These are phyloP conservation scores for Linderina pennispora DNA, from an alignment of 192 early-diverging fungal genomes.

Conservation along the genomic window DNA sequence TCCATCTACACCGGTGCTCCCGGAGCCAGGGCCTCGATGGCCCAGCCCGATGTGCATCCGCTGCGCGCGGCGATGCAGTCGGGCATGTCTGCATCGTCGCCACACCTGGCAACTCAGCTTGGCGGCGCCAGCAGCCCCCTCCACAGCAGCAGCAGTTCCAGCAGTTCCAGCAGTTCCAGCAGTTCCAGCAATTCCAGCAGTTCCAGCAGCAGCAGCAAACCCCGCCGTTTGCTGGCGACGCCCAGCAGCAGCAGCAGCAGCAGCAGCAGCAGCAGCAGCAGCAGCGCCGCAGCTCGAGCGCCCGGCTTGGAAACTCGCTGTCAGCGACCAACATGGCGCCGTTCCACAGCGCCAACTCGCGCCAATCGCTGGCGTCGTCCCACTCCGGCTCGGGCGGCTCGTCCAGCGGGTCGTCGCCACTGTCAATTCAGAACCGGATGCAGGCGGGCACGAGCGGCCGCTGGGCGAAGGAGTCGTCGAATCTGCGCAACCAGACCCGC, in stretches of 20 bases:
- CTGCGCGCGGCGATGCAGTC: conserved; percentile 49
- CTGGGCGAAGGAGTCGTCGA: conserved; percentile 46
- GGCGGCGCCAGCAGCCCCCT: conserved; percentile 9
- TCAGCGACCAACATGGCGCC: conserved; percentile 2
- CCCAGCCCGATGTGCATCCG: conserved; percentile 36
- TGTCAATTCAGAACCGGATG: conserved; percentile 31
- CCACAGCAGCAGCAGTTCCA: conserved; percentile 6
- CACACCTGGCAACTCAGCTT: conserved; percentile 35
- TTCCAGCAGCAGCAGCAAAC: conserved; percentile 14
- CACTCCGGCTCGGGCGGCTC: conserved; percentile 35
- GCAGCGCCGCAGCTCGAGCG: conserved; percentile 35
- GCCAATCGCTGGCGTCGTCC: conserved; percentile 42
- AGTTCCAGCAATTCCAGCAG: conserved; percentile 22
- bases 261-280: conserved; percentile 18
- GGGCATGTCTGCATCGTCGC: conserved; percentile 43
- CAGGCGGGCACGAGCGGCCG: conserved; percentile 36
- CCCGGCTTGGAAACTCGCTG: no score
- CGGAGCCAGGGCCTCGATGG: conserved; percentile 31
- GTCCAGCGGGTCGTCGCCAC: conserved; percentile 29
- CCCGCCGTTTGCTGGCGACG: conserved; percentile 4
- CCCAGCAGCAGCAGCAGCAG: conserved; percentile 23
- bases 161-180: conserved; percentile 25
- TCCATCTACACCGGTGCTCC: conserved; percentile 29
- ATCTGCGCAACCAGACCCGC: conserved; percentile 24
- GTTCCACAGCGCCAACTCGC: conserved; percentile 26